phyloP scores from a whole-genome alignment of 495 filamentous ascomycete genomes.

The Penicillium desertorum region DNA sequence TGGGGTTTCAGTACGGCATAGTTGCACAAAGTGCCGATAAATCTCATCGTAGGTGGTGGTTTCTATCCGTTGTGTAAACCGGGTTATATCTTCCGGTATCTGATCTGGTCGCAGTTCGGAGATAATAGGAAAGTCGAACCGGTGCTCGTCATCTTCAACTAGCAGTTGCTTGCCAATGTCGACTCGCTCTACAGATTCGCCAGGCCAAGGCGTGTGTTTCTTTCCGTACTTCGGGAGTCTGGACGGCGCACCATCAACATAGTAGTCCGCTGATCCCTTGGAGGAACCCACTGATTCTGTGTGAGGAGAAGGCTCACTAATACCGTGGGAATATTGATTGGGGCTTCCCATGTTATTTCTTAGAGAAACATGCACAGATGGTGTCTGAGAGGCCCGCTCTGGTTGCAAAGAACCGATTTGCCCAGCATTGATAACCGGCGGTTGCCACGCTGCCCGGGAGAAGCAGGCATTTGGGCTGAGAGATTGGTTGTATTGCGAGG shows the following conservation, averaged over 20 bases:
- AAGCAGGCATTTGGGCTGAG: conserved; percentile 18
- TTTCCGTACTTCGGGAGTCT: conserved; percentile 35
- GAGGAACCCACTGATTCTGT: conserved; percentile 22
- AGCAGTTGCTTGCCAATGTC: conserved; percentile 15
- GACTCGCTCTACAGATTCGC: conserved; percentile 16
- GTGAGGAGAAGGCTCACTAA: conserved; percentile 24
- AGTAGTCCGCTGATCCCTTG: conserved; percentile 36
- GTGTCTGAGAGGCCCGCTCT: conserved; percentile 24
- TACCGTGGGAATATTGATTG: conserved; percentile 19
- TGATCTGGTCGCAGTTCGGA: conserved; percentile 19
- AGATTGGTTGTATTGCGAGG: conserved; percentile 24
- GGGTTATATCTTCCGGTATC: conserved; percentile 16
- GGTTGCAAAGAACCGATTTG: conserved; percentile 21
- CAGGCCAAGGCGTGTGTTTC: conserved; percentile 27
- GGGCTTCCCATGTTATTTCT: conserved; percentile 23
- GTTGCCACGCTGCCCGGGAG: conserved; percentile 32
- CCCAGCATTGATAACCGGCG: conserved; percentile 26
- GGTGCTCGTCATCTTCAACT: conserved; percentile 10
- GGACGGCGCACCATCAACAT: conserved; percentile 38
- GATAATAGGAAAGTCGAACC: conserved; percentile 29
- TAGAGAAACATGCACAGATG: conserved; percentile 25
- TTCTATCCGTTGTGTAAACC: conserved; percentile 27
- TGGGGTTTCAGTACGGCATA: conserved; percentile 38
- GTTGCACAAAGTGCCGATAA: conserved; percentile 32
- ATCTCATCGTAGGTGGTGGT: conserved; percentile 36